These are phyloP conservation scores for Chaetomium sp. DNA, from an alignment of 2,329 filamentous ascomycete genomes.

Conservation along the genomic window DNA sequence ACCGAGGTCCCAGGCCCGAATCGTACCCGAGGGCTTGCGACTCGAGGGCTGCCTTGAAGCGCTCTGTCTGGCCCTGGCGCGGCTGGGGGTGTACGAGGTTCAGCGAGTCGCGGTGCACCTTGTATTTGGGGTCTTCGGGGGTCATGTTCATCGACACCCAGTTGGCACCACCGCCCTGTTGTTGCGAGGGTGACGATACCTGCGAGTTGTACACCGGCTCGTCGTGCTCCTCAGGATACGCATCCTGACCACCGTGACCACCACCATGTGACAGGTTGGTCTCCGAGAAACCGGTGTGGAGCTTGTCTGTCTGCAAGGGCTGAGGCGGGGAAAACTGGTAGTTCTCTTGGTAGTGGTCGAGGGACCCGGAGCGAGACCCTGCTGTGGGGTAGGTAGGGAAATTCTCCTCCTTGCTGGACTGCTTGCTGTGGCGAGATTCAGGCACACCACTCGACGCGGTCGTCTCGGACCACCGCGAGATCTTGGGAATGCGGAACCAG, in stretches of 20 bases:
- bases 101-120: conserved; percentile 72
- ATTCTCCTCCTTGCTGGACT: conserved; percentile 51
- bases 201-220: conserved; percentile 18
- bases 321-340: conserved; percentile 50
- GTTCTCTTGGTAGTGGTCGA: conserved; percentile 57
- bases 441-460: conserved; percentile 82
- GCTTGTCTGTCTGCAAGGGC: conserved; percentile 44
- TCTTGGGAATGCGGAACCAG: conserved; percentile 67
- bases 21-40: conserved; percentile 64
- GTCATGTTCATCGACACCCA: conserved; percentile 42
- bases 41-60: conserved; percentile 68
- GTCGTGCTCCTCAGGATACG: conserved; percentile 21
- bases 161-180: conserved; percentile 5
- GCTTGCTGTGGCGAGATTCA: conserved; percentile 64
- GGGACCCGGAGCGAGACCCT: conserved; percentile 20
- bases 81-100: conserved; percentile 77
- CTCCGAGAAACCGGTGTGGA: conserved; percentile 51
- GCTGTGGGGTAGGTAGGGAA: conserved; percentile 19
- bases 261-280: conserved; percentile 35
- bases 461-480: conserved; percentile 95
- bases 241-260: no score
- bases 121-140: conserved; percentile 69
- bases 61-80: conserved; percentile 63
- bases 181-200: conserved; percentile 34
- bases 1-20: conserved; percentile 52